Conservation (phyloP, 441 rosid genomes). For the Biscutella auriculata region DNA sequence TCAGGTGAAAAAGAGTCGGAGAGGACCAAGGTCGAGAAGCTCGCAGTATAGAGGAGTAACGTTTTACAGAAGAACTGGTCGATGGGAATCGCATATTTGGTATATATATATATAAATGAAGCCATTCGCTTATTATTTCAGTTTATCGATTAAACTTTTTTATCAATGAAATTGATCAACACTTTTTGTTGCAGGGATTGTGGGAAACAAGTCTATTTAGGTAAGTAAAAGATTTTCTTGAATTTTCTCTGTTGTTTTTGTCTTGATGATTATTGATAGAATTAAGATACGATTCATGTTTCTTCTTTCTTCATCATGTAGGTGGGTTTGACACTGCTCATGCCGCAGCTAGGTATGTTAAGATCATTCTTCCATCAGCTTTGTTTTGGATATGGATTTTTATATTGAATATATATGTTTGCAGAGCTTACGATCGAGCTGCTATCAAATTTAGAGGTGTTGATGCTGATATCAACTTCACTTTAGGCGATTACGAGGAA, state of each 20-base stretch:
- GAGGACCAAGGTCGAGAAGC: conserved; percentile 96
- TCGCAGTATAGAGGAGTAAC: conserved; percentile 95
- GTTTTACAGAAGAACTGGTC: conserved; percentile 79
- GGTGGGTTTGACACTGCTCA: conserved; percentile 96
- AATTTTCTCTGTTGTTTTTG: no score
- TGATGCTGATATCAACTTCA: conserved; percentile 86
- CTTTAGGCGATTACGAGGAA: conserved; percentile 62
- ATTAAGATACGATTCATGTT: not conserved
- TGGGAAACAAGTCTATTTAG: conserved; percentile 91
- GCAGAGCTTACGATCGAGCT: conserved; percentile 88
- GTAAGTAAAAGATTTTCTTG: conserved; percentile 27
- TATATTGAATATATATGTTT: not conserved
- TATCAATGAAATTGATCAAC: not conserved
- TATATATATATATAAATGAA: not conserved
- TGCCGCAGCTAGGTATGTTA: conserved; percentile 81
- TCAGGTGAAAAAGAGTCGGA: conserved; percentile 62
- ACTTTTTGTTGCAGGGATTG: conserved; percentile 55
- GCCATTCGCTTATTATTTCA: not conserved
- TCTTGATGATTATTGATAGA: not conserved
- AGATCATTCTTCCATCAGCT: not conserved
- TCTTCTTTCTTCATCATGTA: conserved; percentile 19
- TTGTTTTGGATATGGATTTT: not conserved
- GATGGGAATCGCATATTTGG: conserved; percentile 99
- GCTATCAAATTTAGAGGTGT: conserved; percentile 87
- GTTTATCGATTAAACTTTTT: not conserved